Conservation (phyloP, 1,284 basidiomycete genomes). For the Fomitopsis pinicola region DNA sequence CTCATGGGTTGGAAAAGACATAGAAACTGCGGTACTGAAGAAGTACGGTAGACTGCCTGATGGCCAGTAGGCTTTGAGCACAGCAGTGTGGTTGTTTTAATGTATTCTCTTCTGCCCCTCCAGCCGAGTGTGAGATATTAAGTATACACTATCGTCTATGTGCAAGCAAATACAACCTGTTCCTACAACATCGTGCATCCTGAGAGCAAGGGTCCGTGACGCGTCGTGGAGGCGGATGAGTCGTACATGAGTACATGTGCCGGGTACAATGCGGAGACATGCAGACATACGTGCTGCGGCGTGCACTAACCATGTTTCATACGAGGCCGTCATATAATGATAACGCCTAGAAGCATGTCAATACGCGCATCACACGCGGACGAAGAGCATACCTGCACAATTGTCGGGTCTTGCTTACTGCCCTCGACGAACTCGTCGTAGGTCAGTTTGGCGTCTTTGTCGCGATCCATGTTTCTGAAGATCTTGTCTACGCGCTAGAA, state of each 20-base stretch:
- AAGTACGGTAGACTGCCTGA: conserved; percentile 60
- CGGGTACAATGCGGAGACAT: not conserved
- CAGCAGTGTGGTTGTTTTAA: not conserved
- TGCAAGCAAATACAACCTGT: conserved; percentile 5
- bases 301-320: conserved; percentile 25
- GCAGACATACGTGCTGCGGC: not conserved
- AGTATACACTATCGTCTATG: conserved; percentile 18
- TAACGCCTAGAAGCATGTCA: conserved; percentile 46
- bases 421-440: conserved; percentile 97
- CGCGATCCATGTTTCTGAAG: conserved; percentile 89
- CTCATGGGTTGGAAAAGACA: conserved; percentile 74
- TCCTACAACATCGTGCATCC: conserved; percentile 12
- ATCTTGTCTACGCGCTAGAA: conserved; percentile 92
- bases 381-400: conserved; percentile 75
- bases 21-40: conserved; percentile 74
- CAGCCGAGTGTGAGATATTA: conserved; percentile 8
- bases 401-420: conserved; percentile 96
- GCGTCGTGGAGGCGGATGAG: not conserved
- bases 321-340: conserved; percentile 79
- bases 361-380: not conserved
- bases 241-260: not conserved
- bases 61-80: not conserved
- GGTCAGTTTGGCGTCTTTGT: conserved; percentile 86
- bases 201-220: not conserved
- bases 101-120: not conserved